Evolutionary conservation across 306 rosid species (phyloP), one percentile per base, ranked within the genome.

Genomic region (Rosa multiflora): DNA sequence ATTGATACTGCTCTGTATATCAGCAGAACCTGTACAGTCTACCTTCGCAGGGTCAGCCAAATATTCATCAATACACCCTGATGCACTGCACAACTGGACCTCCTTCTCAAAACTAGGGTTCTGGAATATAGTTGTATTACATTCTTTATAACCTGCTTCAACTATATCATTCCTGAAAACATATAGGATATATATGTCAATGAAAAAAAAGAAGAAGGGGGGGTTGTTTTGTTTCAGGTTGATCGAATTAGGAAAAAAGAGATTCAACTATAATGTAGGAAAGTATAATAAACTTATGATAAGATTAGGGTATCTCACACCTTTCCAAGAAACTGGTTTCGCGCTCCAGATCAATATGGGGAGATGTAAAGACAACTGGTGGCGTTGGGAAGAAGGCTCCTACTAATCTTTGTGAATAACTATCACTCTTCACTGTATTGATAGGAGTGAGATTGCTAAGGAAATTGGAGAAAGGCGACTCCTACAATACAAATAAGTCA

Each of bases 291-390:
- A 64, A 14, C 8, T 14, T 21, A 37, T 37, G 67, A 77, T 52
- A 29, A n/a, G 4, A 15, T 67, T 11, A 40, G 9, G 26, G 52
- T 15, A 59, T 40, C 74, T 70, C 73, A 14, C 20, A 78, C 79
- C 77, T 74, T 48, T 52, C 63, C 67, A 67, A 52, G 18, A 58
- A 68, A 40, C 70, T 51, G 42, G 49, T 68, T 70, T 78, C 77
- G 18, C 73, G 35, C 56, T 73, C 83, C 72, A 47, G 23, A 74
- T 68, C 72, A 18, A 68, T 32, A 49, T 8, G 78, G 17, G 86
- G 83, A 75, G 86, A 79, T 35, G 80, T 43, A 70, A 79, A 79
- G 18, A 75, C 81, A 6, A 66, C 64, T 1, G 75, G 46, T 1
- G 74, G 78, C 17, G 68, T 79, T 3, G 83, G 80, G 70, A 83